These are phyloP conservation scores for Sisymbrium altissimum DNA, from an alignment of 345 rosid genomes.

Conservation along the genomic window DNA sequence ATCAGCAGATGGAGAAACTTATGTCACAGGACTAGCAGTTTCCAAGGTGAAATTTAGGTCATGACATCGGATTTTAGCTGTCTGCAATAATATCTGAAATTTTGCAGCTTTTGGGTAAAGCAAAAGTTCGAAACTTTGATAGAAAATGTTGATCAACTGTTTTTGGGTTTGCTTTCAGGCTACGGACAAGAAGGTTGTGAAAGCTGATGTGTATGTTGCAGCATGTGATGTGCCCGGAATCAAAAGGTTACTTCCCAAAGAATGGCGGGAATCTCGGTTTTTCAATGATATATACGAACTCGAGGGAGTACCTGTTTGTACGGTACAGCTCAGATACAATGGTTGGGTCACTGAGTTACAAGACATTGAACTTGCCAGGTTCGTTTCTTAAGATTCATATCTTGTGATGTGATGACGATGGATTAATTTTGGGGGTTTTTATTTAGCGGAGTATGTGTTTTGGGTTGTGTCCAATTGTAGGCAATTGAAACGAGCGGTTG, in stretches of 20 bases:
- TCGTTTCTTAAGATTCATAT: neutral
- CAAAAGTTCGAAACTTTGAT: neutral
- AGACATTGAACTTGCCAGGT: slow-evolving; percentile 85
- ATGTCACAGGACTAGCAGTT: slow-evolving; percentile 77
- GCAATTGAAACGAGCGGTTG: slow-evolving; percentile 74
- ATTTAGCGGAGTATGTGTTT: neutral
- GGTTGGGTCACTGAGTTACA: slow-evolving; percentile 97
- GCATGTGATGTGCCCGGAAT: slow-evolving; percentile 98
- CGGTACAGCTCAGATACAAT: slow-evolving; percentile 90
- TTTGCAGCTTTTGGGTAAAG: neutral
- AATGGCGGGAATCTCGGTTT: slow-evolving; percentile 76
- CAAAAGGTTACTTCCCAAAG: slow-evolving; percentile 76
- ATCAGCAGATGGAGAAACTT: slow-evolving; percentile 59
- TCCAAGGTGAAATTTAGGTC: slow-evolving; percentile 57
- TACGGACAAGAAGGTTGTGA: slow-evolving; percentile 67
- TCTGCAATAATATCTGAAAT: neutral
- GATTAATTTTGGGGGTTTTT: neutral
- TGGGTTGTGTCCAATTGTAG: slow-evolving; percentile 55
- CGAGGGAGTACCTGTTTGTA: slow-evolving; percentile 89
- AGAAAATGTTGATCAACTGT: neutral
- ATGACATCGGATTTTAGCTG: neutral
- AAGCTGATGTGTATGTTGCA: slow-evolving; percentile 98
- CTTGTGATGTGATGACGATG: slow-evolving; percentile 1
- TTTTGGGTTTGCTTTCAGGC: slow-evolving; percentile 50
- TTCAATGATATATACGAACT: slow-evolving; percentile 80